Evolutionary conservation across 371 early-diverging fungal genomes (phyloP).

Genomic region (Rhizomucor miehei): DNA sequence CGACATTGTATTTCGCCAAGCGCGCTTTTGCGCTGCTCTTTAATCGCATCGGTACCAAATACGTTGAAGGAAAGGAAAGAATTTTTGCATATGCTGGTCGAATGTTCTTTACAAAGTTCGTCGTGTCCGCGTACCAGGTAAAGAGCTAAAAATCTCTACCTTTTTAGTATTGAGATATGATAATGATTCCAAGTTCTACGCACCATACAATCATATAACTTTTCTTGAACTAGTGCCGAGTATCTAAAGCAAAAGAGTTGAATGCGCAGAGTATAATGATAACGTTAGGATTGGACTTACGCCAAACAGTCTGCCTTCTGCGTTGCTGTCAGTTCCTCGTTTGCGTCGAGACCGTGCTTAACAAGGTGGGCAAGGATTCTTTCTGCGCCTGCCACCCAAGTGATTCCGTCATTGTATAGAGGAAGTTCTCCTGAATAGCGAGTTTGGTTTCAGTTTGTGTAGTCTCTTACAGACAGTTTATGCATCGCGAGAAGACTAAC

Average conservation of each 20-base stretch:
- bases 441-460: neutral
- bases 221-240: slow-evolving; percentile 43
- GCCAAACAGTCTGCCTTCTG: slow-evolving; percentile 54
- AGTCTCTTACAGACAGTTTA: neutral
- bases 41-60: slow-evolving; percentile 60
- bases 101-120: slow-evolving; percentile 63
- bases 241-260: slow-evolving; percentile 26
- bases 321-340: slow-evolving; percentile 41
- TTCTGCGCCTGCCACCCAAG: slow-evolving; percentile 58
- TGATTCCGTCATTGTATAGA: slow-evolving; percentile 52
- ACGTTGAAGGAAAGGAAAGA: slow-evolving; percentile 61
- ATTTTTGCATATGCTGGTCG: slow-evolving; percentile 64
- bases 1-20: slow-evolving; percentile 47
- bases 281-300: slow-evolving; percentile 21
- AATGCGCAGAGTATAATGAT: neutral
- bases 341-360: slow-evolving; percentile 46
- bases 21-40: slow-evolving; percentile 53
- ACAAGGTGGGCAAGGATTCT: slow-evolving; percentile 52
- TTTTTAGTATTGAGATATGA: neutral
- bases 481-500: slow-evolving; percentile 18
- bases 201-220: slow-evolving; percentile 56
- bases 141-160: slow-evolving; percentile 45
- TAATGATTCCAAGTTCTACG: neutral
- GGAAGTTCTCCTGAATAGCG: slow-evolving; percentile 67
- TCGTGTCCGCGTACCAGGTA: slow-evolving; percentile 68